phyloP scores from a whole-genome alignment of 2,329 filamentous ascomycete genomes.

The Alternaria solani region DNA sequence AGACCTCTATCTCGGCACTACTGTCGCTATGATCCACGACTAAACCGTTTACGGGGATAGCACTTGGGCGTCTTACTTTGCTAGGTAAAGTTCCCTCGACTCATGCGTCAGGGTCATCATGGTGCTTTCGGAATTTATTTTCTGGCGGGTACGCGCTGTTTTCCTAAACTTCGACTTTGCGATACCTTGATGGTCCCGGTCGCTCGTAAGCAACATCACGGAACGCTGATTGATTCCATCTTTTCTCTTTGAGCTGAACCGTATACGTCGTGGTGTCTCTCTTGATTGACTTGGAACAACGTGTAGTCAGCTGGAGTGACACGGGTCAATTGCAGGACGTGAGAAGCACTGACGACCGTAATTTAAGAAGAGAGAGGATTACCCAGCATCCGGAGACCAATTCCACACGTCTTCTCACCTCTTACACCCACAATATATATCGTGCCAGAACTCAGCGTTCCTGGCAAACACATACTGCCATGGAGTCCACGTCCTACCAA shows the following conservation, averaged over 20 bases:
- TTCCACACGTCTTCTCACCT: not conserved
- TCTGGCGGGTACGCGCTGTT: constrained; percentile 12
- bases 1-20: constrained; percentile 23
- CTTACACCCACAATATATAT: not conserved
- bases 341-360: not conserved
- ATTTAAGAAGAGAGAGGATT: not conserved
- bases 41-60: constrained; percentile 13
- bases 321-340: not conserved
- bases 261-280: not conserved
- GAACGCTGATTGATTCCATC: not conserved
- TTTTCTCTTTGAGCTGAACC: not conserved
- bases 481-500: constrained; percentile 5
- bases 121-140: constrained; percentile 27
- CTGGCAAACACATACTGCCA: constrained; percentile 6
- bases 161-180: constrained; percentile 18
- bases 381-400: not conserved
- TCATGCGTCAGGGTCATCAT: constrained; percentile 28
- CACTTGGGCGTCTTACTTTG: not conserved
- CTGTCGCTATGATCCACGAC: constrained; percentile 16
- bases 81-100: constrained; percentile 21
- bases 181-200: constrained; percentile 26
- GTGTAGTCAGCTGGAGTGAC: not conserved
- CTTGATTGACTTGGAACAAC: constrained; percentile 3
- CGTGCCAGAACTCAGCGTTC: not conserved
- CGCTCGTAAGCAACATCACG: not conserved